A percentile compares a stretch with the other conserved stretches of the same genome.
These are phyloP conservation scores for Rhizoctonia solani DNA, from an alignment of 1,284 basidiomycete genomes.

Conservation along the genomic window DNA sequence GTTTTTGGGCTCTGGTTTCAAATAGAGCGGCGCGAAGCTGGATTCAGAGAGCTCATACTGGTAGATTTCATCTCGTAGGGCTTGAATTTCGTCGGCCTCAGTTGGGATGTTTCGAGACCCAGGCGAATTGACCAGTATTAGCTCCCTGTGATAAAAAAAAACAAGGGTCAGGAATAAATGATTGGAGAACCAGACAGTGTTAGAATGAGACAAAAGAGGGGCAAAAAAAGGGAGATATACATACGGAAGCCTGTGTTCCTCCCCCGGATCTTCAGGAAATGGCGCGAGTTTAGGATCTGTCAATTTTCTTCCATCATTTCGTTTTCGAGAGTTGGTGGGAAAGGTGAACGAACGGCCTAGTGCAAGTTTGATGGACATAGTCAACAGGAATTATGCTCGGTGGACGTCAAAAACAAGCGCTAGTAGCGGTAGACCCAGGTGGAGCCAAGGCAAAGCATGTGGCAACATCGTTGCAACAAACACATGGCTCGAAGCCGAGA, in stretches of 20 bases:
- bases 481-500: too few species aligned
- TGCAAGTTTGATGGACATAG: constrained; percentile 17
- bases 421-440: too few species aligned
- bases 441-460: too few species aligned
- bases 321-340: too few species aligned
- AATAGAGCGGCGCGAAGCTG: neutral
- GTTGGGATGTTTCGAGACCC: constrained; percentile 20
- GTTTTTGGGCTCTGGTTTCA: constrained; percentile 13
- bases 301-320: too few species aligned
- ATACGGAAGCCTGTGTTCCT: neutral
- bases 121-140: too few species aligned
- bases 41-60: constrained; percentile 14
- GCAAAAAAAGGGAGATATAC: neutral
- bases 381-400: neutral
- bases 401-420: neutral
- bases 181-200: too few species aligned
- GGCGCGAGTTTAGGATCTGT: neutral
- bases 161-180: too few species aligned
- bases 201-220: neutral
- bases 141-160: too few species aligned
- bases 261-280: neutral
- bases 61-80: constrained; percentile 13
- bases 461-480: too few species aligned
- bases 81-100: constrained; percentile 1
- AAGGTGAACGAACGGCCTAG: constrained; percentile 23